A percentile compares a stretch with the other conserved stretches of the same genome.
Conservation (phyloP, 805 yeast species). For the Starmera amethionina region DNA sequence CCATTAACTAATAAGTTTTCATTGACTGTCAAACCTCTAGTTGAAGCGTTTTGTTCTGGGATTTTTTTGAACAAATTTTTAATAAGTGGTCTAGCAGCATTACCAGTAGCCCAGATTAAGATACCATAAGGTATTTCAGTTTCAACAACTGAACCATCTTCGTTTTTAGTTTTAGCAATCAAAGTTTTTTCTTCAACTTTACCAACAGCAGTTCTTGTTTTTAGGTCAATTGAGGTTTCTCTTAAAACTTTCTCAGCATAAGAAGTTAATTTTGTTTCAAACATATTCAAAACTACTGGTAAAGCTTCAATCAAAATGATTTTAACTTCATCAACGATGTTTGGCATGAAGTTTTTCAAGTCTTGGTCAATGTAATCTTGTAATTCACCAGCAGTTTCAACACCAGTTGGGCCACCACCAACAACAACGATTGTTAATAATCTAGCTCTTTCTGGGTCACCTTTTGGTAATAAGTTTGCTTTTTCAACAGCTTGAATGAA, state of each 20-base stretch:
- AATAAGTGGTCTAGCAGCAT: slow-evolving; percentile 71
- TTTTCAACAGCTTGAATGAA: slow-evolving; percentile 85
- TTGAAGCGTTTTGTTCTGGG: slow-evolving; percentile 71
- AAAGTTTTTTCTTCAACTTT: slow-evolving; percentile 69
- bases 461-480: slow-evolving; percentile 73
- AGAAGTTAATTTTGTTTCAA: slow-evolving; percentile 32
- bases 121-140: slow-evolving; percentile 74
- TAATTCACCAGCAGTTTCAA: slow-evolving; percentile 91
- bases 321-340: slow-evolving; percentile 72
- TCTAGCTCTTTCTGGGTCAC: slow-evolving; percentile 75
- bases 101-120: slow-evolving; percentile 96
- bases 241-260: slow-evolving; percentile 33
- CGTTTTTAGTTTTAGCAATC: slow-evolving; percentile 59
- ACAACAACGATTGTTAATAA: slow-evolving; percentile 81
- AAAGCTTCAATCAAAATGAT: slow-evolving; percentile 85
- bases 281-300: slow-evolving; percentile 68
- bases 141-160: slow-evolving; percentile 59
- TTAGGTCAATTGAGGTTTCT: slow-evolving; percentile 56
- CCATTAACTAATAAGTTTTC: slow-evolving; percentile 78
- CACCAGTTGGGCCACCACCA: slow-evolving; percentile 99
- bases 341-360: slow-evolving; percentile 79
- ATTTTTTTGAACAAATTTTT: slow-evolving; percentile 59
- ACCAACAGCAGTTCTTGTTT: slow-evolving; percentile 81
- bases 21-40: slow-evolving; percentile 80
- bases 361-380: slow-evolving; percentile 94